phyloP scores from a whole-genome alignment of 1,284 basidiomycete species.

The Wallemia mellicola region DNA sequence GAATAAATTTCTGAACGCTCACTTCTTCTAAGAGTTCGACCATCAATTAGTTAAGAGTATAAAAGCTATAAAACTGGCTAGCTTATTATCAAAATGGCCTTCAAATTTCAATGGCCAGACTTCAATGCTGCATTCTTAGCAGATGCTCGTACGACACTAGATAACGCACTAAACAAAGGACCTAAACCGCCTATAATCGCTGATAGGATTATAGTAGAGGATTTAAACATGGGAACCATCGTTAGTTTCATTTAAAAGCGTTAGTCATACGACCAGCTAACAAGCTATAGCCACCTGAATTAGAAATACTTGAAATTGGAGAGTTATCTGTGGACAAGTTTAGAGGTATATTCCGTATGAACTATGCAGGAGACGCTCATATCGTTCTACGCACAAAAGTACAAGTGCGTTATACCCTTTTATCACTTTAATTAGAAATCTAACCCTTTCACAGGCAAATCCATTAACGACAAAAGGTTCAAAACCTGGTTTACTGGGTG shows the following conservation, averaged over 20 bases:
- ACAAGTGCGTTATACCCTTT: conserved; percentile 26
- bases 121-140: conserved; percentile 87
- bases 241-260: conserved; percentile 20
- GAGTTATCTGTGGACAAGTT: conserved; percentile 89
- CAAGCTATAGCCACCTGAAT: conserved; percentile 48
- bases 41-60: no score
- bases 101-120: conserved; percentile 87
- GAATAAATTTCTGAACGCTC: no score
- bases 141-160: conserved; percentile 76
- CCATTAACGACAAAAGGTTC: conserved; percentile 63
- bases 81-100: conserved; percentile 36
- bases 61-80: neutral
- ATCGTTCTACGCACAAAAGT: conserved; percentile 88
- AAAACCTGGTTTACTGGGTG: conserved; percentile 32
- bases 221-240: conserved; percentile 91
- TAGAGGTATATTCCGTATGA: conserved; percentile 81
- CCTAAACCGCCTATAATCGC: conserved; percentile 93
- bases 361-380: conserved; percentile 85
- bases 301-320: conserved; percentile 91
- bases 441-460: conserved; percentile 37
- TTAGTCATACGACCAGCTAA: neutral
- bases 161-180: conserved; percentile 74
- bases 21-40: no score
- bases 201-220: conserved; percentile 86
- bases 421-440: conserved; percentile 10